Conservation (phyloP, 306 rosid species). For the Abrus pulchellus region DNA sequence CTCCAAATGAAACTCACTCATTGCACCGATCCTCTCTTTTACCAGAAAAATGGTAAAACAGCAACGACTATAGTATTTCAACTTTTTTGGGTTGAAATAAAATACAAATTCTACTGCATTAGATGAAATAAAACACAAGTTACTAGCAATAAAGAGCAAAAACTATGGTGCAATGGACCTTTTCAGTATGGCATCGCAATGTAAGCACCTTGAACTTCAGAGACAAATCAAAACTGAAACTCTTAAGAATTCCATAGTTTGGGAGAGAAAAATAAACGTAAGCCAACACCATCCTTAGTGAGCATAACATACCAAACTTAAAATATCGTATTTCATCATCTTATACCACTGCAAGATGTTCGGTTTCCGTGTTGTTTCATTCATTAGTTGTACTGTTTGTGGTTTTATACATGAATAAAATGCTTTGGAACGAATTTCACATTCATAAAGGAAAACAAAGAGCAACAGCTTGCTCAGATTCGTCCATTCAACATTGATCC, state of each 20-base stretch:
- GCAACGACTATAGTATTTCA: not conserved
- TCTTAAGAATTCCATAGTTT: not conserved
- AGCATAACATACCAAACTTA: not conserved
- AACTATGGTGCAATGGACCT: not conserved
- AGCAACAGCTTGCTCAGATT: constrained; percentile 8
- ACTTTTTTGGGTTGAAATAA: not conserved
- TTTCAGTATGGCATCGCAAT: not conserved
- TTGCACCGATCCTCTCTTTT: not conserved
- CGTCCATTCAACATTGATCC: constrained; percentile 12
- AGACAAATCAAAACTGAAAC: constrained; percentile 15
- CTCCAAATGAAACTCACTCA: not conserved
- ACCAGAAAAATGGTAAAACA: not conserved
- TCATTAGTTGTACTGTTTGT: not conserved
- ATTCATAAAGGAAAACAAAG: constrained; percentile 1
- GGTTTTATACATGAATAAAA: not conserved
- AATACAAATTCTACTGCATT: not conserved
- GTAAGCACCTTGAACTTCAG: not conserved
- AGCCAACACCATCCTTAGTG: not conserved
- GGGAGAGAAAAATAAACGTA: not conserved
- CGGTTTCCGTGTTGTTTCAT: not conserved
- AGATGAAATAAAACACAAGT: not conserved
- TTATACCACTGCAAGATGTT: not conserved
- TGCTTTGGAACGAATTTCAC: not conserved
- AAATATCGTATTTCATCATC: not conserved
- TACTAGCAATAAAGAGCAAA: not conserved